Evolutionary conservation across 176 grass and related monocot species (phyloP).

Genomic region (Neostapfia colusana): DNA sequence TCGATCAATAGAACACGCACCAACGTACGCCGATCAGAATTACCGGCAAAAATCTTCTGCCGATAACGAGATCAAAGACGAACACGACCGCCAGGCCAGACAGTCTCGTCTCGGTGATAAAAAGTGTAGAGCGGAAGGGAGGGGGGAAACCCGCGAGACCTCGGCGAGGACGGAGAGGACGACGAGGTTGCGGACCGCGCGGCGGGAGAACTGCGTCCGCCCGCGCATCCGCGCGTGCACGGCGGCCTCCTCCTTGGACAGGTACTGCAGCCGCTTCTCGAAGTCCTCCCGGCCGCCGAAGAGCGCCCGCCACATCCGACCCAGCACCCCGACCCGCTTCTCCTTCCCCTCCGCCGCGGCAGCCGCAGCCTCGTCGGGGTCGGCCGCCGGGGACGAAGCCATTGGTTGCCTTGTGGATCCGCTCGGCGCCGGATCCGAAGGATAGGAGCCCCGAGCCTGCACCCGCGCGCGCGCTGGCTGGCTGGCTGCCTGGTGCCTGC

Average conservation of each 20-base stretch:
- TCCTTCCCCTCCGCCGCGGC: neutral
- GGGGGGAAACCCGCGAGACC: neutral
- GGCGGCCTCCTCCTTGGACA: constrained; percentile 5
- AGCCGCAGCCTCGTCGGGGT: neutral
- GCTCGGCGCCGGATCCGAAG: constrained; percentile 43
- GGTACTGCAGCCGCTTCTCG: neutral
- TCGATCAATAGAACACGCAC: neutral
- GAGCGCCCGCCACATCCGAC: neutral
- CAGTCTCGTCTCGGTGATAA: neutral
- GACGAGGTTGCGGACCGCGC: neutral
- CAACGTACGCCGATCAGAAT: neutral
- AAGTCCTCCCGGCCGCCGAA: neutral
- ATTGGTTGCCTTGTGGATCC: constrained; percentile 34
- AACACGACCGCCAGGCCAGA: neutral
- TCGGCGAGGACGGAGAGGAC: neutral
- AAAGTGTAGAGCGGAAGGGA: neutral
- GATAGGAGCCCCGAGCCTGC: too few relatives aligned
- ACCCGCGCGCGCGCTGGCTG: neutral
- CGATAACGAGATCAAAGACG: neutral
- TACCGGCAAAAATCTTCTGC: neutral
- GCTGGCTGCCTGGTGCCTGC: neutral
- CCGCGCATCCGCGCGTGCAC: neutral
- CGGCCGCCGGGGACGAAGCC: neutral
- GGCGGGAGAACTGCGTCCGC: neutral
- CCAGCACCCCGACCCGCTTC: neutral